Evolutionary conservation across 331 rosid genomes (phyloP), one percentile per base, ranked within the genome.

Genomic region (Dryas integrifolia): DNA sequence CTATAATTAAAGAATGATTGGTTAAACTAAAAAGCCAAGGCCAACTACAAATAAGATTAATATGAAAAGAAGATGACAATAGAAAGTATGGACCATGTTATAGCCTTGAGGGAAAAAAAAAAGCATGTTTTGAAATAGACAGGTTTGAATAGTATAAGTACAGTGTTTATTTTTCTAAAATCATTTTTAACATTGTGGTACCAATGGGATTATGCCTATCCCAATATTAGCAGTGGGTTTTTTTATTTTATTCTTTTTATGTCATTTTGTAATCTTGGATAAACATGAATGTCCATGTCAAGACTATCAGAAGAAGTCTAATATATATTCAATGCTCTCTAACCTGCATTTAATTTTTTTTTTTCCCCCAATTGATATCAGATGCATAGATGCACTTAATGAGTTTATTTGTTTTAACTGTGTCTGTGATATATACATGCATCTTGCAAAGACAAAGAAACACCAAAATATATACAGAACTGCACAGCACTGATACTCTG

Each of bases 401-500:
- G 58, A 53, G 53, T 49, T 12, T 12, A 49, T 12, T 9, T 11
- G 15, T 49, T 49, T 12, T 49, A 9, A 10, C 15, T 49, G 53
- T 9, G 53, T 64, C 1, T 44, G 24, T 72, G 47, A 13, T 1
- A 43, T 40, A 69, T 46, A n/a, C 81, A 71, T 81, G 77, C 51
- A 59, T 47, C 72, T 76, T 63, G 56, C 47, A 45, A 72, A 72
- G 62, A 64, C 18, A 59, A 61, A 67, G 49, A 73, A 78, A 39
- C 69, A 67, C 58, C 69, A 48, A 35, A 18, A 80, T 56, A 35
- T 35, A 67, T 35, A 67, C 68, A 76, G 47, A 78, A 70, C 69
- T 68, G 70, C 75, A 57, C 73, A 38, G 72, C 58, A 55, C 55
- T 65, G 74, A 66, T 51, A 10, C 65, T 41, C 56, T 13, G 35